Percentiles rank a stretch among this genome's conserved stretches.
phyloP scores from a whole-genome alignment of 2,329 filamentous ascomycete species.

The Scedosporium boydii region DNA sequence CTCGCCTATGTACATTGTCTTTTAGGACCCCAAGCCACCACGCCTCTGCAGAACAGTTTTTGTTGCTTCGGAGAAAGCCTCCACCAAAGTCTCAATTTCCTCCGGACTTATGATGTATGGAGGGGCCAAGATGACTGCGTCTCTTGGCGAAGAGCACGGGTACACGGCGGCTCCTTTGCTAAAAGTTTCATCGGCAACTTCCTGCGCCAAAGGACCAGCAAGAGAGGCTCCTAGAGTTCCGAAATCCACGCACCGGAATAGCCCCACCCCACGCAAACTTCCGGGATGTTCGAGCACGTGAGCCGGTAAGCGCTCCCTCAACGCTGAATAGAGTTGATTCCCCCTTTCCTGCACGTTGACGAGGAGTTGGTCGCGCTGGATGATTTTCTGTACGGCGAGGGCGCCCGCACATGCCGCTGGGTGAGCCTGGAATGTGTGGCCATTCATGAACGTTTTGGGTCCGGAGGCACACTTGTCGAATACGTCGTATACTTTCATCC shows the following conservation, averaged over 20 bases:
- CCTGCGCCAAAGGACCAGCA: conserved; percentile 4
- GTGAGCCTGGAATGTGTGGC: conserved; percentile 43
- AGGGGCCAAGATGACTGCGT: conserved; percentile 9
- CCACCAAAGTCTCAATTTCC: conserved; percentile 5
- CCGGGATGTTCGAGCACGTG: conserved; percentile 23
- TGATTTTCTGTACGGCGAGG: conserved; percentile 26
- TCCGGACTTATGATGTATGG: conserved; percentile 10
- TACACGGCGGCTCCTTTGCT: conserved; percentile 10
- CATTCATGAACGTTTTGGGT: conserved; percentile 40
- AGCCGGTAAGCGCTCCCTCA: conserved; percentile 17
- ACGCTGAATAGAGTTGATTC: conserved; percentile 15
- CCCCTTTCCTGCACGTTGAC: conserved; percentile 22
- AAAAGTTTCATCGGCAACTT: conserved; percentile 8
- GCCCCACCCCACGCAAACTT: conserved; percentile 28
- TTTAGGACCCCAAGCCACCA: neutral
- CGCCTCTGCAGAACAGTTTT: neutral
- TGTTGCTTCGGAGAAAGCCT: conserved; percentile 3
- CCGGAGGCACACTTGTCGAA: conserved; percentile 31
- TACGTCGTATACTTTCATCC: conserved; percentile 35
- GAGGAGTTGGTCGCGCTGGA: conserved; percentile 23
- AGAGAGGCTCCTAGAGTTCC: conserved; percentile 11
- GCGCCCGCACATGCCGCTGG: conserved; percentile 28
- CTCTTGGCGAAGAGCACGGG: conserved; percentile 8
- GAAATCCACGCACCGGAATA: conserved; percentile 40
- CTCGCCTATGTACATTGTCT: too few relatives aligned